phyloP scores from a whole-genome alignment of 2,329 filamentous ascomycete species.

The Calycina herbarum region DNA sequence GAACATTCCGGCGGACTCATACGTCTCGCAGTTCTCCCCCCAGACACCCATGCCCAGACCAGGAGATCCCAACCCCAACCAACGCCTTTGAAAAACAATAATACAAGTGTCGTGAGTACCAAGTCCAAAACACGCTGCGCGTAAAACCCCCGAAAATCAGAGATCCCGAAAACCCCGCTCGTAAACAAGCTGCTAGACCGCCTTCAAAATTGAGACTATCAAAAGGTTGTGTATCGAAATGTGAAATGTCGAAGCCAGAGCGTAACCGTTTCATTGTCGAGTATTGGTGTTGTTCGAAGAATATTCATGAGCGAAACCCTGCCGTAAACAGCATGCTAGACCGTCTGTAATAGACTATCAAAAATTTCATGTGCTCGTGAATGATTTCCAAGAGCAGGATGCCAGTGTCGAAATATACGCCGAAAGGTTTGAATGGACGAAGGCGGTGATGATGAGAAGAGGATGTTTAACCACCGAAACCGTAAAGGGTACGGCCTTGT shows the following conservation, averaged over 20 bases:
- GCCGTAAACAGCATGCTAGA: conserved; percentile 42
- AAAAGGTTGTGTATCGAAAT: conserved; percentile 33
- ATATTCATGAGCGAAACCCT: conserved; percentile 36
- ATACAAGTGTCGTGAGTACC: conserved; percentile 18
- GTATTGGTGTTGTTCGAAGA: conserved; percentile 16
- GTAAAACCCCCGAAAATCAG: conserved; percentile 23
- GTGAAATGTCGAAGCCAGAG: conserved; percentile 26
- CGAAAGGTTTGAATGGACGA: conserved; percentile 27
- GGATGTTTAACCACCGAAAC: conserved; percentile 61
- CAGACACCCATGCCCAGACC: conserved; percentile 30
- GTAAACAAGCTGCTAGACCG: conserved; percentile 42
- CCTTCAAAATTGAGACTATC: conserved; percentile 36
- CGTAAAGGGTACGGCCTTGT: conserved; percentile 66
- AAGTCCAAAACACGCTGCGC: conserved; percentile 26
- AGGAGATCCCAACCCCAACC: conserved; percentile 26
- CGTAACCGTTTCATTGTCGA: conserved; percentile 26
- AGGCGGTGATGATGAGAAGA: conserved; percentile 42
- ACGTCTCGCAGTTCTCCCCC: conserved; percentile 14
- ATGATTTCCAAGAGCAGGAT: conserved; percentile 13
- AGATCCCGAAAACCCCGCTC: conserved; percentile 34
- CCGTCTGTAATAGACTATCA: conserved; percentile 39
- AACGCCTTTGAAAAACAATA: conserved; percentile 27
- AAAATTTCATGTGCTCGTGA: conserved; percentile 36
- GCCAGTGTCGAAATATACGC: conserved; percentile 24
- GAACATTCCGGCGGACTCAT: conserved; percentile 21